Evolutionary conservation across 2,329 filamentous ascomycete genomes (phyloP).

Genomic region (Pestalotiopsis sp.): DNA sequence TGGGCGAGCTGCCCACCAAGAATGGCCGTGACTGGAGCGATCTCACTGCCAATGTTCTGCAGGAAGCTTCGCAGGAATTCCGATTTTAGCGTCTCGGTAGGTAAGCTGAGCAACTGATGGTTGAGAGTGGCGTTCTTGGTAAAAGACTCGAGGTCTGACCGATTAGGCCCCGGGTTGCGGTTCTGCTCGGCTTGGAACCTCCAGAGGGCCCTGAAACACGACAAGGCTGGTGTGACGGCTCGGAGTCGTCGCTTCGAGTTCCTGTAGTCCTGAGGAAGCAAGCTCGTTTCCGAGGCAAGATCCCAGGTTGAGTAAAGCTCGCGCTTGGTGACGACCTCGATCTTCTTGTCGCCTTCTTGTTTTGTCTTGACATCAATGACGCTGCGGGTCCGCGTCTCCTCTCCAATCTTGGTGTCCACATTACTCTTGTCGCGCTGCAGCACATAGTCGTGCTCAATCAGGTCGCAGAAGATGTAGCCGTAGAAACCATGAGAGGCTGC

Average conservation of each 20-base stretch:
- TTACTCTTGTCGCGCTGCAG: conserved; percentile 86
- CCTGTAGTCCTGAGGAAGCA: conserved; percentile 68
- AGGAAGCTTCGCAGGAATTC: conserved; percentile 82
- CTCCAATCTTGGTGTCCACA: conserved; percentile 55
- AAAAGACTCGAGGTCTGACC: conserved; percentile 72
- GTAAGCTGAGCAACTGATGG: conserved; percentile 72
- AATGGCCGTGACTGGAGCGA: conserved; percentile 85
- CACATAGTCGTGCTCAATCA: conserved; percentile 87
- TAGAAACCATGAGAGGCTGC: conserved; percentile 86
- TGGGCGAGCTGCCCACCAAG: conserved; percentile 89
- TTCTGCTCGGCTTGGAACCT: conserved; percentile 69
- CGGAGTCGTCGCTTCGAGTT: conserved; percentile 68
- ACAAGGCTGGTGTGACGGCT: conserved; percentile 80
- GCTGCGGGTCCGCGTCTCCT: conserved; percentile 77
- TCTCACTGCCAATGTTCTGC: conserved; percentile 80
- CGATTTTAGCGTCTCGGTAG: conserved; percentile 64
- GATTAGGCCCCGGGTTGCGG: conserved; percentile 54
- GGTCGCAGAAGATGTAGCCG: conserved; percentile 91
- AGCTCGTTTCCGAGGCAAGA: conserved; percentile 76
- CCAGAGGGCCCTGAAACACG: conserved; percentile 88
- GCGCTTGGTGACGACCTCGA: conserved; percentile 87
- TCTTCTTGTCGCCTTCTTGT: conserved; percentile 66
- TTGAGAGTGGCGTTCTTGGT: conserved; percentile 76
- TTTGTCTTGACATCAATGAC: conserved; percentile 72
- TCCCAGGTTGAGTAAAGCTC: conserved; percentile 88